phyloP scores from a whole-genome alignment of 208 protist genomes.

The Willaertia magna region DNA sequence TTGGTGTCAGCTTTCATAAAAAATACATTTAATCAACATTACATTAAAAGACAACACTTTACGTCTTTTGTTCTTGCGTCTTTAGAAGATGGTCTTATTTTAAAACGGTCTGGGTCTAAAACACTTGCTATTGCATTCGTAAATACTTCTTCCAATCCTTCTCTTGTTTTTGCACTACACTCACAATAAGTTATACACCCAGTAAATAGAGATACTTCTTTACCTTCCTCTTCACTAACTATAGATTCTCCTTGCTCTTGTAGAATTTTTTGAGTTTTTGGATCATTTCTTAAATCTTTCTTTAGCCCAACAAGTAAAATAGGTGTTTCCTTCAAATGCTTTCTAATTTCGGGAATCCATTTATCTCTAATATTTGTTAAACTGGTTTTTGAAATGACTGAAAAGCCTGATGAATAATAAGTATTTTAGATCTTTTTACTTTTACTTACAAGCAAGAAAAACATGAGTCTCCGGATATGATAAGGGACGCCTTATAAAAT shows the following conservation, averaged over 20 bases:
- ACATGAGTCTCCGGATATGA: background rate
- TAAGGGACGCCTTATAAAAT: background rate
- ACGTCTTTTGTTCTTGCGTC: too few species aligned
- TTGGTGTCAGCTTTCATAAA: too few species aligned
- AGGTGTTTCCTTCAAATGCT: background rate
- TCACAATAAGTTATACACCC: conserved; percentile 28
- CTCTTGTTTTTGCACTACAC: conserved; percentile 39
- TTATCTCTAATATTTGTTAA: background rate
- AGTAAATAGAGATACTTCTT: background rate
- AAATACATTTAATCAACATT: too few species aligned
- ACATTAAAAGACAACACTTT: too few species aligned
- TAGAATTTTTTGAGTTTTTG: background rate
- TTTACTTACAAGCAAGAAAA: background rate
- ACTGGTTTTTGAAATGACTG: background rate
- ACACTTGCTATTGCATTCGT: background rate
- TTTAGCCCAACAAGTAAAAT: background rate
- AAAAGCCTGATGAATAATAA: too few species aligned
- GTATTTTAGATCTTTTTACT: too few species aligned
- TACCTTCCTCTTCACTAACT: background rate
- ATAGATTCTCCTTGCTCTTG: background rate
- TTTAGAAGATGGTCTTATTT: too few species aligned
- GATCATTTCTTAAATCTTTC: background rate
- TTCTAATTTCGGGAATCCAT: background rate
- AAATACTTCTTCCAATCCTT: conserved; percentile 62
- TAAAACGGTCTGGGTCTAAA: background rate